Conservation (phyloP, 495 filamentous ascomycete species). For the Lasiosphaeria ovina region DNA sequence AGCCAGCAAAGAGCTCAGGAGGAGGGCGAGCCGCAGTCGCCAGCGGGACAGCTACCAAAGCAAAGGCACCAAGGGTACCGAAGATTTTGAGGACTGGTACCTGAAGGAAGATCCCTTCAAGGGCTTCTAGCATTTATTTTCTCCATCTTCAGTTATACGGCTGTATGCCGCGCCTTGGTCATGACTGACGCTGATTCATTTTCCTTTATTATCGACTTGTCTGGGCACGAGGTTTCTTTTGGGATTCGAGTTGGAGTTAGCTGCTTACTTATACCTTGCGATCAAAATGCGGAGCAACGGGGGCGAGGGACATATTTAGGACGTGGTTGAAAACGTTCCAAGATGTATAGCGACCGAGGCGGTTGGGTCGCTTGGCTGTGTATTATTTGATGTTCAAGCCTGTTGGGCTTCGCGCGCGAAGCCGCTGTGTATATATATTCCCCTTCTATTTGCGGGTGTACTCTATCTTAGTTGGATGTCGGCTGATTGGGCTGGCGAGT, state of each 20-base stretch:
- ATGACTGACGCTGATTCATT: not conserved
- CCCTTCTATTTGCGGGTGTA: too few relatives aligned
- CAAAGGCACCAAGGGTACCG: slow-evolving; percentile 42
- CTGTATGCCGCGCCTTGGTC: not conserved
- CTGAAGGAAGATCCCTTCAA: slow-evolving; percentile 48
- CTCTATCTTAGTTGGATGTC: too few relatives aligned
- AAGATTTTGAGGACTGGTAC: slow-evolving; percentile 46
- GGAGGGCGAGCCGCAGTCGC: slow-evolving; percentile 50
- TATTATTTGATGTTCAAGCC: too few relatives aligned
- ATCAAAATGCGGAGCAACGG: not conserved
- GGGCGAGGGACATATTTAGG: too few relatives aligned
- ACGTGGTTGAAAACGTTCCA: too few relatives aligned
- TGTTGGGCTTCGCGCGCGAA: too few relatives aligned
- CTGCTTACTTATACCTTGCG: not conserved
- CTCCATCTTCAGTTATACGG: not conserved
- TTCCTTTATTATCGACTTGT: not conserved
- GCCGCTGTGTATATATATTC: too few relatives aligned
- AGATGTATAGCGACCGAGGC: too few relatives aligned
- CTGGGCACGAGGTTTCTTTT: not conserved
- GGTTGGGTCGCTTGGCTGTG: too few relatives aligned
- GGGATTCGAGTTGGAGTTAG: not conserved
- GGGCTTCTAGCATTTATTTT: slow-evolving; percentile 37
- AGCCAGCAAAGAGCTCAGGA: slow-evolving; percentile 49
- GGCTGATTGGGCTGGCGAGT: too few relatives aligned
- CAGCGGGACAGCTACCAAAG: slow-evolving; percentile 49